Evolutionary conservation across 768 basidiomycete genomes (phyloP), one percentile per base, ranked within the genome.

Genomic region (Kondoa subrosea): DNA sequence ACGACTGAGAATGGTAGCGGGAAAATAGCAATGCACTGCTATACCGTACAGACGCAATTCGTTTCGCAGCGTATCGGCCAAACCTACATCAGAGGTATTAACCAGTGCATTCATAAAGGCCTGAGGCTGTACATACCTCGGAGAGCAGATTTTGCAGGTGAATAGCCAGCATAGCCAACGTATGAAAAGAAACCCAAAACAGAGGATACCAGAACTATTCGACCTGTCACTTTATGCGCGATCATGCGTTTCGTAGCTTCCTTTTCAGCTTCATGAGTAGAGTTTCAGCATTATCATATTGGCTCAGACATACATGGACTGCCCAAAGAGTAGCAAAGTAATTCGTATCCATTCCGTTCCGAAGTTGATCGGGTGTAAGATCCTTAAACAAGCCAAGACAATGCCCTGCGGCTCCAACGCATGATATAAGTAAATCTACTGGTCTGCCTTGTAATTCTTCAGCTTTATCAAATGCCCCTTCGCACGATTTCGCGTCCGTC

Each of bases 101-200:
- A 40, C 58, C n/a, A n/a, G n/a, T n/a, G n/a, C n/a, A n/a, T n/a
- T n/a, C n/a, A n/a, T n/a, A n/a, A n/a, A n/a, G n/a, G n/a, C n/a
- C n/a, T n/a, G n/a, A n/a, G n/a, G n/a, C n/a, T n/a, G n/a, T n/a
- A n/a, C 78, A 57, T 71, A 89, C 90, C 90, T 78, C 89, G 79
- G 3, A 93, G 75, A 4, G 91, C 91, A 72, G 87, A 86, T 75
- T 93, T 93, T 8, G 84, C 86, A 0, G 90, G 88, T 0, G 87
- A 80, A 76, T 93, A 93, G 0, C 84, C 82, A 1, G 85, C 80
- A 72, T 85, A 93, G 0, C 91, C 91, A 1, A 87, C 77, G 66
- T 91, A 83, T 1, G 83, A 81, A 79, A 89, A 85, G 72, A 85
- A 84, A 0, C 85, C 87, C 14, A 91, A 77, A 3, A 85, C 83